Base-by-base conservation (phyloP, 2,329 filamentous ascomycete genomes). In the Paracoccidioides brasiliensis region DNA sequence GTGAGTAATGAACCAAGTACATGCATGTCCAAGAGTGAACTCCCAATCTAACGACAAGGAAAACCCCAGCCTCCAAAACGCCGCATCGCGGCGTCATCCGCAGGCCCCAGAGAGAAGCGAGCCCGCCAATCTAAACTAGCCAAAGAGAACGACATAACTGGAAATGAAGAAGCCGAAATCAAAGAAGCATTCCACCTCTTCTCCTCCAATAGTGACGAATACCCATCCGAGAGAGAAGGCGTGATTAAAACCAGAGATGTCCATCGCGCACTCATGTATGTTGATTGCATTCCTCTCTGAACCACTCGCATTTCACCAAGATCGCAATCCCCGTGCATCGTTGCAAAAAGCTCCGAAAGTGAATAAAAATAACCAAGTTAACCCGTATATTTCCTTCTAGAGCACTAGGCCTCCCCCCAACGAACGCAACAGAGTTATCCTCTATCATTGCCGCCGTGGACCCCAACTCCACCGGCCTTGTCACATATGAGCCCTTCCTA, bases 151-250 rank as follows among this genome's bases (percentile, higher is more conserved):
- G 85, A 90, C 69, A 82, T 97, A 66, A 85, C 82, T 12, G 85
- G 84, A 43, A 82, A 85, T 60, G 86, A 96, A 72, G 91, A 97
- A 73, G 79, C 80, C 62, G 90, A 96, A 73, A 95, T 98, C 67
- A 84, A 82, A 64, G 90, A 96, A 70, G 90, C 90, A 12, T 97
- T 93, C 70, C 78, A 80, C 28, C 79, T 97, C 6, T 98, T 97
- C 69, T 76, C 83, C 1, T 61, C 66, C 1, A 61, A 51, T 28
- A 63, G 70, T 53, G 79, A 85, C 62, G 81, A 84, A 40, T 81
- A 81, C 70, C 78, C 83, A 22, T 81, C 85, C 53, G 84, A 90
- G 64, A 88, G 88, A 66, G 70, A 85, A 55, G 85, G 84, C 57
- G 82, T 87, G 14, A 79, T 89, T 53, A 80, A 80, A 10, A 82